phyloP scores from a whole-genome alignment of 192 early-diverging fungal genomes.

The Thamnidium elegans region DNA sequence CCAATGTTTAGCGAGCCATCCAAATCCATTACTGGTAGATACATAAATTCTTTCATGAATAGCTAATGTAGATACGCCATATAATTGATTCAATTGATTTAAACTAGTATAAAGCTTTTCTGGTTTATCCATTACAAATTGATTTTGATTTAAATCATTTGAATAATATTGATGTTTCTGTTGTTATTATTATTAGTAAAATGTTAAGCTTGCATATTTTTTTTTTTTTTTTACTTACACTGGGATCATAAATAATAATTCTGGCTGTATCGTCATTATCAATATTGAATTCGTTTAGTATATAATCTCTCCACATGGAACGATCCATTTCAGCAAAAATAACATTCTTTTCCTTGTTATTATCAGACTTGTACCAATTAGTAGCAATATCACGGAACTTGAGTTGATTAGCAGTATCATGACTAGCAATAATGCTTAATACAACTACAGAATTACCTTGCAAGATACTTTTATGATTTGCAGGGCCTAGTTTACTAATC shows the following conservation, averaged over 20 bases:
- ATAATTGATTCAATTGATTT: background rate
- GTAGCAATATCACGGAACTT: conserved; percentile 8
- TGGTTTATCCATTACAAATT: background rate
- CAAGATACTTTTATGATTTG: conserved; percentile 69
- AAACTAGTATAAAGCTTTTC: background rate
- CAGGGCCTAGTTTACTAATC: conserved; percentile 57
- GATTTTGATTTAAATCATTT: background rate
- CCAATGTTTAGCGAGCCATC: background rate
- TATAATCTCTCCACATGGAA: conserved; percentile 58
- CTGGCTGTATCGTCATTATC: background rate
- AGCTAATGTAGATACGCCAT: conserved; percentile 1
- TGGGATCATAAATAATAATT: conserved; percentile 26
- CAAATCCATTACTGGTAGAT: background rate
- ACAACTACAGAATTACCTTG: conserved; percentile 61
- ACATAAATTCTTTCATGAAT: conserved; percentile 1
- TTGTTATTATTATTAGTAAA: no score
- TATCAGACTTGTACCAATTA: conserved; percentile 5
- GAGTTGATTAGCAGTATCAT: conserved; percentile 3
- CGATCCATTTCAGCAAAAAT: conserved; percentile 66
- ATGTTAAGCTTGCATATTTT: background rate
- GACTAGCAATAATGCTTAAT: conserved; percentile 59
- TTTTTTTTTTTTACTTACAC: conserved; percentile 6
- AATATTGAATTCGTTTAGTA: conserved; percentile 51
- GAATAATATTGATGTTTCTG: conserved; percentile 13
- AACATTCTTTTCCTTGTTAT: conserved; percentile 26